A percentile compares a stretch with the other conserved stretches of the same genome.
Evolutionary conservation across 2,329 filamentous ascomycete genomes (phyloP).

Genomic region (Colletotrichum musicola): DNA sequence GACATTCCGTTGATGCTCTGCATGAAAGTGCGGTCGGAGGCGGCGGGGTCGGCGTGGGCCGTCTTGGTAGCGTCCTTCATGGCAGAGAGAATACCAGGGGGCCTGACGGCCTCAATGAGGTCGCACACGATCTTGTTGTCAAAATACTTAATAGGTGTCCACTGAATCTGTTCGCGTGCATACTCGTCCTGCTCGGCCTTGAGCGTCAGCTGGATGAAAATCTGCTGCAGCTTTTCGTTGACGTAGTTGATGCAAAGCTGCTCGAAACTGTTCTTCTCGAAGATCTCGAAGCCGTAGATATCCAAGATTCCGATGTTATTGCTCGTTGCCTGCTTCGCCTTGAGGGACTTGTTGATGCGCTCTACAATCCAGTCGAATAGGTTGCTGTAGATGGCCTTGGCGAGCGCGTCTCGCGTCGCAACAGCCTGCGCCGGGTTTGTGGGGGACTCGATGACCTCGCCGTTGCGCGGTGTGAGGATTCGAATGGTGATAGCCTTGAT

Average conservation of each 20-base stretch:
- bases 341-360: slow-evolving; percentile 88
- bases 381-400: slow-evolving; percentile 97
- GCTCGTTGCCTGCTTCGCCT: slow-evolving; percentile 78
- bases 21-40: slow-evolving; percentile 96
- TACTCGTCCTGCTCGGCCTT: slow-evolving; percentile 99
- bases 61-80: slow-evolving; percentile 98
- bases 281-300: slow-evolving; percentile 99
- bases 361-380: slow-evolving; percentile 99
- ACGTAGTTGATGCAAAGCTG: slow-evolving; percentile 99
- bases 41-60: slow-evolving; percentile 94
- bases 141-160: slow-evolving; percentile 99
- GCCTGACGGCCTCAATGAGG: slow-evolving; percentile 90
- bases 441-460: slow-evolving; percentile 79
- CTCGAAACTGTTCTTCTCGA: slow-evolving; percentile 99
- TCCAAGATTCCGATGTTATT: slow-evolving; percentile 97
- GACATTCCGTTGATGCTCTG: slow-evolving; percentile 91
- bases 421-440: slow-evolving; percentile 88
- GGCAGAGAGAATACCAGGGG: slow-evolving; percentile 92
- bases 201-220: slow-evolving; percentile 97
- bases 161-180: slow-evolving; percentile 93
- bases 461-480: slow-evolving; percentile 78
- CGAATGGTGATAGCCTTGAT: slow-evolving; percentile 91
- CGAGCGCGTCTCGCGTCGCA: slow-evolving; percentile 88
- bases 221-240: slow-evolving; percentile 98
- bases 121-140: slow-evolving; percentile 99